Evolutionary conservation across 495 filamentous ascomycete species (phyloP), one percentile per base, ranked within the genome.

Genomic region (Annulohypoxylon nitens): DNA sequence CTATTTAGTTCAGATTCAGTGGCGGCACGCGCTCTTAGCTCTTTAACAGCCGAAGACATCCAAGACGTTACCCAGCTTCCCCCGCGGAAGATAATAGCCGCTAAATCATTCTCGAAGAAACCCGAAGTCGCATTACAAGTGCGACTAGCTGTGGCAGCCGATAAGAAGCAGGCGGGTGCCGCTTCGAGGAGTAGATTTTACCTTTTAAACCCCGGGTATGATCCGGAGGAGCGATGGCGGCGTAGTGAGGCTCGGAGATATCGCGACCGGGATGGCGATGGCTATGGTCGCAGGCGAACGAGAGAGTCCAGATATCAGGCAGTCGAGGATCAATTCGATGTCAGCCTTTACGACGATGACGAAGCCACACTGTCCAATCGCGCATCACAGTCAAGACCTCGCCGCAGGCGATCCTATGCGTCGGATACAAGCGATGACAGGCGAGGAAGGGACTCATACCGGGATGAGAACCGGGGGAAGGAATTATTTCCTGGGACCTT

Each of bases 171-270:
- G 59, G 82, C 86, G 14, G 89, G 92, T 41, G 94, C 96, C 0
- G 85, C 92, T 12, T 88, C 93, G 59, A 86, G 91, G 36, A 98
- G 96, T 79, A 85, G 93, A 14, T 98, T 94, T 81, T 99, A 98
- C 78, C 88, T 97, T 8, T 86, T 96, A 75, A 90, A 99, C 74
- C 94, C 94, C 0, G 91, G 97, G 70, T 89, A 94, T 75, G 94
- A 97, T 75, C 94, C 93, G 2, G 88, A 91, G 47, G 93, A 97
- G 79, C 86, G 89, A 48, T 83, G 90, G 67, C 86, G 84, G 47
- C 79, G 80, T 53, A 77, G 76, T 50, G 83, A 88, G 45, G 74
- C 82, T 51, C 84, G 86, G 43, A 84, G 82, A 60, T 87, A 89
- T 62, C 83, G 88, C 58, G 88, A 88, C 18, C 83, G 87, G 8